phyloP scores from a whole-genome alignment of 768 basidiomycete species.

The Dioszegia hungarica region DNA sequence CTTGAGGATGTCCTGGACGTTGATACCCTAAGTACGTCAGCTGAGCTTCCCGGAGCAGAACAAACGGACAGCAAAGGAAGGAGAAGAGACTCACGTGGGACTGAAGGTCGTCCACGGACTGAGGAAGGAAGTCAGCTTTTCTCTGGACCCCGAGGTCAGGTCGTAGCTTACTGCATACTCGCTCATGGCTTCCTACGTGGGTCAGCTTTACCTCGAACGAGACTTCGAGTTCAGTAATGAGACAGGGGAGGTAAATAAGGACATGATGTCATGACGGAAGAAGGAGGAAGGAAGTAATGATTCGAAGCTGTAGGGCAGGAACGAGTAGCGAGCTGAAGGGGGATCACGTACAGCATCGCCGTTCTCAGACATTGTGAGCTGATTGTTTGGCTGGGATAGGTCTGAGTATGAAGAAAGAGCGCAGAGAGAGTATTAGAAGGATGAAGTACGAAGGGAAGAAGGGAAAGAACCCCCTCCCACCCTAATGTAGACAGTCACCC shows the following conservation, averaged over 20 bases:
- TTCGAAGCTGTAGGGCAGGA: neutral
- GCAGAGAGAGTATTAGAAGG: neutral
- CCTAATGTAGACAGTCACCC: neutral
- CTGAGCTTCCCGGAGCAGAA: neutral
- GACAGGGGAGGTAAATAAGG: neutral
- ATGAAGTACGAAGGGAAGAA: neutral
- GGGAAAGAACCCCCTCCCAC: constrained; percentile 1
- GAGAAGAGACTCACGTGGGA: constrained; percentile 29
- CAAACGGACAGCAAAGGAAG: neutral
- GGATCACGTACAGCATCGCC: constrained; percentile 27
- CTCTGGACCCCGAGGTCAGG: neutral
- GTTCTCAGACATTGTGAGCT: constrained; percentile 30
- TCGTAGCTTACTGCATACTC: neutral
- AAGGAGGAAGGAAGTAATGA: neutral
- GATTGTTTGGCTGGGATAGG: neutral
- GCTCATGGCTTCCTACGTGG: neutral
- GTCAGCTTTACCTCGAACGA: neutral
- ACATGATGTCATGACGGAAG: neutral
- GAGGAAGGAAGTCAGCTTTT: neutral
- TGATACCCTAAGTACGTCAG: constrained; percentile 67
- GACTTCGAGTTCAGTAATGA: neutral
- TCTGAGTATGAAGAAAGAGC: neutral
- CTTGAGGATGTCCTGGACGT: constrained; percentile 90
- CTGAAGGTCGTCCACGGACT: constrained; percentile 45
- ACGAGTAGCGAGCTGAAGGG: neutral